phyloP scores from a whole-genome alignment of 2,329 filamentous ascomycete genomes.

The Cordyceps militaris region DNA sequence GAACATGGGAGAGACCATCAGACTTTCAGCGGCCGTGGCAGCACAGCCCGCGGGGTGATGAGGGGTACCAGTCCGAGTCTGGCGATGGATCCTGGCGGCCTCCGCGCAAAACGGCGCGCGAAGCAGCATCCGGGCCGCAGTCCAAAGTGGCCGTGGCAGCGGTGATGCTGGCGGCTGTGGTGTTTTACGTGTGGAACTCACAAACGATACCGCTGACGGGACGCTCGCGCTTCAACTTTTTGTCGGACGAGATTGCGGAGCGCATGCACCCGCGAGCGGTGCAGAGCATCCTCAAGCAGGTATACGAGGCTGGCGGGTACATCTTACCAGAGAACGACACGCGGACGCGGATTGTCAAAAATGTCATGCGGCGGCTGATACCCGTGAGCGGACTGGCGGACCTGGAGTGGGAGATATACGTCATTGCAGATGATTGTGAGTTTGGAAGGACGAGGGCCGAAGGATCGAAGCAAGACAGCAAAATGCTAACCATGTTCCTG shows the following conservation, averaged over 20 bases:
- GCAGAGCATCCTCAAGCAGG: conserved; percentile 42
- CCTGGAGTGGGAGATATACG: conserved; percentile 62
- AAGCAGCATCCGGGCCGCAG: not conserved
- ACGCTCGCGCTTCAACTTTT: conserved; percentile 63
- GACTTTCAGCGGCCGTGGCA: not conserved
- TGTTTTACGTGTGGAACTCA: conserved; percentile 61
- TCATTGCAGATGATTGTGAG: conserved; percentile 59
- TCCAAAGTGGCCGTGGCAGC: conserved; percentile 23
- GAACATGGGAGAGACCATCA: conserved; percentile 1
- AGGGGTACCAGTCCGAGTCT: not conserved
- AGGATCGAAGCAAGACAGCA: not conserved
- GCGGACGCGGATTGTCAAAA: conserved; percentile 48
- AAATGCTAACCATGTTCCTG: conserved; percentile 6
- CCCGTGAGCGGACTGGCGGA: conserved; percentile 56
- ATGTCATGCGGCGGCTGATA: conserved; percentile 60
- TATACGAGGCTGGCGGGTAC: conserved; percentile 42
- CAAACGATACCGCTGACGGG: conserved; percentile 68
- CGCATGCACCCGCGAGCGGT: conserved; percentile 25
- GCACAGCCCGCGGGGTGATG: not conserved
- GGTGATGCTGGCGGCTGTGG: conserved; percentile 36
- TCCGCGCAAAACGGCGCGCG: not conserved
- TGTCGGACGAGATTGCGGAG: conserved; percentile 51
- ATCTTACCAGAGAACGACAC: conserved; percentile 55
- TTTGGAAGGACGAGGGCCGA: too few relatives aligned
- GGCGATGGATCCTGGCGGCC: not conserved